These are phyloP conservation scores for Excoecaria cochinchinensis DNA, from an alignment of 345 rosid species.

Conservation along the genomic window DNA sequence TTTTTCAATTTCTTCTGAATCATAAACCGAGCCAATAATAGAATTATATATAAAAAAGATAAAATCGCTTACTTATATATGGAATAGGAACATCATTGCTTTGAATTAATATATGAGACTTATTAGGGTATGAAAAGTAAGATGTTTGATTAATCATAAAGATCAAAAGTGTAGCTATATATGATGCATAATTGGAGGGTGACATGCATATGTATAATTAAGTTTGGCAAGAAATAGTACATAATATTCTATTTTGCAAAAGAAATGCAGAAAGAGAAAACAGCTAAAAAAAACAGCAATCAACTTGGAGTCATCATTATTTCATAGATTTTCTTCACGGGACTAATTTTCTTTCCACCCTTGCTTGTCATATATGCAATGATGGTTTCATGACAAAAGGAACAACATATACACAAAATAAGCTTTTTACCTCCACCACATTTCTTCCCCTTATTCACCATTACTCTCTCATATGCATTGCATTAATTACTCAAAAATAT, in stretches of 20 bases:
- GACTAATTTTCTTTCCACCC: not conserved
- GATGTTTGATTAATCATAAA: too few relatives aligned
- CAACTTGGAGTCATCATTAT: constrained; percentile 67
- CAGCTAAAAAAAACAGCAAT: constrained; percentile 4
- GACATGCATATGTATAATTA: too few relatives aligned
- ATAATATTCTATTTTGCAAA: not conserved
- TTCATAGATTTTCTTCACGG: constrained; percentile 35
- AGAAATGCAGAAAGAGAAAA: not conserved
- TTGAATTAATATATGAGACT: too few relatives aligned
- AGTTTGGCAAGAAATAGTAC: not conserved
- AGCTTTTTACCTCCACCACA: not conserved
- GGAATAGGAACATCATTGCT: too few relatives aligned
- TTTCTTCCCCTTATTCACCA: not conserved
- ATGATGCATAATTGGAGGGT: too few relatives aligned
- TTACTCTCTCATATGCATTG: not conserved
- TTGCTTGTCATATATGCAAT: constrained; percentile 1
- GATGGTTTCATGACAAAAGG: not conserved
- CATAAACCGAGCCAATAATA: too few relatives aligned
- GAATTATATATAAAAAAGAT: too few relatives aligned
- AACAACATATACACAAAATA: not conserved
- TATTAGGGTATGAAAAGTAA: too few relatives aligned
- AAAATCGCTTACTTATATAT: too few relatives aligned
- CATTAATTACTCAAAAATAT: not conserved
- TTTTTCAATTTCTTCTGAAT: too few relatives aligned
- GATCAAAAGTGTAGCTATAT: too few relatives aligned